phyloP scores from a whole-genome alignment of 805 yeast species.

The Priceomyces fermenticarens region DNA sequence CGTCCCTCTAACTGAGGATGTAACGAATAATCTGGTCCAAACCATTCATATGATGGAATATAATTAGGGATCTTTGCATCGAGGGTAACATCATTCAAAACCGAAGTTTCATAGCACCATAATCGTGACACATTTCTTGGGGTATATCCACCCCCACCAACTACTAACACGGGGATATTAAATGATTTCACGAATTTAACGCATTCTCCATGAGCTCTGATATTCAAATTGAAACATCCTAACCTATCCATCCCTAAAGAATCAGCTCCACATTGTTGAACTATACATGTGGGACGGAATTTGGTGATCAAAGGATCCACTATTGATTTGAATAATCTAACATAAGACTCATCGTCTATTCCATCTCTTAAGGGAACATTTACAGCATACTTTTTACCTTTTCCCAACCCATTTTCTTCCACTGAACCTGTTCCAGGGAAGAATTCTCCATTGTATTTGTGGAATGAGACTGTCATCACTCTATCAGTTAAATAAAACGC shows the following conservation, averaged over 20 bases:
- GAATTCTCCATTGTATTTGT: slow-evolving; percentile 89
- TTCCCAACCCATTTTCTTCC: slow-evolving; percentile 84
- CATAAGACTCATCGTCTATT: slow-evolving; percentile 87
- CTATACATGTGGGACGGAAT: slow-evolving; percentile 91
- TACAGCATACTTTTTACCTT: slow-evolving; percentile 82
- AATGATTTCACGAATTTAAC: slow-evolving; percentile 85
- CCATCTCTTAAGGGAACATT: slow-evolving; percentile 95
- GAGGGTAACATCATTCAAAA: slow-evolving; percentile 59
- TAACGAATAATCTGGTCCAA: slow-evolving; percentile 86
- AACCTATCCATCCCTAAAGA: slow-evolving; percentile 89
- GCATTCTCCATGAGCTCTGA: slow-evolving; percentile 94
- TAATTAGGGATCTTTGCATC: slow-evolving; percentile 54
- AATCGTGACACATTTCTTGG: slow-evolving; percentile 91
- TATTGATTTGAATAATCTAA: slow-evolving; percentile 71
- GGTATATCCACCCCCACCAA: slow-evolving; percentile 98
- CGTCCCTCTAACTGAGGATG: slow-evolving; percentile 66
- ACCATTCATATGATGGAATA: slow-evolving; percentile 76
- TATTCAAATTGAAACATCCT: slow-evolving; percentile 90
- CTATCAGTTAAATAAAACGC: slow-evolving; percentile 93
- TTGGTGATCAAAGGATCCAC: slow-evolving; percentile 88
- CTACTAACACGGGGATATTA: slow-evolving; percentile 83
- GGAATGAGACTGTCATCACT: slow-evolving; percentile 95
- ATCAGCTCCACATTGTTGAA: slow-evolving; percentile 97
- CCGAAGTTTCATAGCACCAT: slow-evolving; percentile 93
- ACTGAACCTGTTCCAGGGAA: slow-evolving; percentile 97